phyloP scores from a whole-genome alignment of 495 filamentous ascomycete species.

The Astrothelium macrocarpum region DNA sequence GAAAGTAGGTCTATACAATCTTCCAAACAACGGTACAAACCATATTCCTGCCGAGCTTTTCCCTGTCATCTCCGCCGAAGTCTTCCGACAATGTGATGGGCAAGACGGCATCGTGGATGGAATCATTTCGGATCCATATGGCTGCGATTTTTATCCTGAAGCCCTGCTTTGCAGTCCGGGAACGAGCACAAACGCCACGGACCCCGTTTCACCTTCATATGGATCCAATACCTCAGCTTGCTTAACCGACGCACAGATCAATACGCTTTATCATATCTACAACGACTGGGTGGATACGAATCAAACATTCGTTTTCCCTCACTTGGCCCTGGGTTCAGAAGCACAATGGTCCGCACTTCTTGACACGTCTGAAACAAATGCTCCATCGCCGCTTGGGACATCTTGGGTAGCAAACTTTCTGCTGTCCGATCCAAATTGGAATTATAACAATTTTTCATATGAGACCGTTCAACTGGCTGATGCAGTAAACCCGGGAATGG shows the following conservation, averaged over 20 bases:
- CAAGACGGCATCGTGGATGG: conserved; percentile 55
- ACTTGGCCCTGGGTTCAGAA: conserved; percentile 36
- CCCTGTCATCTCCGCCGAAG: conserved; percentile 44
- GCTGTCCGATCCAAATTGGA: conserved; percentile 35
- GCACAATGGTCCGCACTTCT: conserved; percentile 32
- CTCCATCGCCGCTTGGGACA: conserved; percentile 34
- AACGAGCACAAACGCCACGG: conserved; percentile 21
- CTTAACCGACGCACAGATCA: conserved; percentile 46
- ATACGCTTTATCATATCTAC: conserved; percentile 47
- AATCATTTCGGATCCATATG: conserved; percentile 52
- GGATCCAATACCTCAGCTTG: conserved; percentile 32
- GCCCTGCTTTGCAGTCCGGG: conserved; percentile 41
- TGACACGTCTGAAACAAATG: conserved; percentile 14
- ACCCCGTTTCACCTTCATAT: background rate
- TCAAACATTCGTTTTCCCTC: conserved; percentile 48
- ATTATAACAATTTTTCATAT: conserved; percentile 32
- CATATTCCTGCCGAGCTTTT: conserved; percentile 46
- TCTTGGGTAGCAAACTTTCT: conserved; percentile 38
- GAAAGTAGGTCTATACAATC: conserved; percentile 24
- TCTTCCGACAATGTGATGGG: conserved; percentile 55
- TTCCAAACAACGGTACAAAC: conserved; percentile 33
- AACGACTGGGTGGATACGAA: conserved; percentile 41
- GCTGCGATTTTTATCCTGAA: conserved; percentile 47
- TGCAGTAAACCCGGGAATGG: conserved; percentile 35
- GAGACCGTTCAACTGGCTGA: conserved; percentile 33